These are phyloP conservation scores for Beauveria pseudobassiana DNA, from an alignment of 2,329 filamentous ascomycete species.

Conservation along the genomic window DNA sequence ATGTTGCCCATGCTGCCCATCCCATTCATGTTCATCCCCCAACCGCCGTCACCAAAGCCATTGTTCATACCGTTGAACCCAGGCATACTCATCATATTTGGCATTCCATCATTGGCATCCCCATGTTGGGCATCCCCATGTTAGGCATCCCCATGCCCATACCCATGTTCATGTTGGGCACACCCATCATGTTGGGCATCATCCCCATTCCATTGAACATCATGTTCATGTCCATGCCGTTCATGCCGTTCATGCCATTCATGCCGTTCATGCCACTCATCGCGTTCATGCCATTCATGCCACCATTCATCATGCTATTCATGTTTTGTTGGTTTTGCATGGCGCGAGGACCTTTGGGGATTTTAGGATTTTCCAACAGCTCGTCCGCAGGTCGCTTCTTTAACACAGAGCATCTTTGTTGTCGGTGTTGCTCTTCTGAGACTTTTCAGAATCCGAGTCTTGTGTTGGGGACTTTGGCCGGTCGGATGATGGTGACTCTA, in stretches of 20 bases:
- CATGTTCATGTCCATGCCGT: slow-evolving; percentile 23
- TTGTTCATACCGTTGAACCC: slow-evolving; percentile 17
- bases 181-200: slow-evolving; percentile 27
- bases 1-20: slow-evolving; percentile 16
- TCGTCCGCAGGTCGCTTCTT: slow-evolving; percentile 84
- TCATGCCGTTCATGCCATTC: slow-evolving; percentile 16
- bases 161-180: slow-evolving; percentile 26
- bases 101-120: slow-evolving; percentile 21
- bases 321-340: slow-evolving; percentile 52
- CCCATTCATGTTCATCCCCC: slow-evolving; percentile 15
- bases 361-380: slow-evolving; percentile 54
- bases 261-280: neutral
- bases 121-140: slow-evolving; percentile 28
- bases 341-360: slow-evolving; percentile 57
- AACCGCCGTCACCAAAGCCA: neutral
- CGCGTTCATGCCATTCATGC: slow-evolving; percentile 25
- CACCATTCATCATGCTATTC: slow-evolving; percentile 36
- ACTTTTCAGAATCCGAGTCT: slow-evolving; percentile 31
- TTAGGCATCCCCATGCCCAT: slow-evolving; percentile 27
- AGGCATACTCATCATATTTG: slow-evolving; percentile 18
- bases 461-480: slow-evolving; percentile 19
- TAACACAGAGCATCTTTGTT: slow-evolving; percentile 31
- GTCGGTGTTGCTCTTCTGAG: slow-evolving; percentile 21
- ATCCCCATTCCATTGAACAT: slow-evolving; percentile 18
- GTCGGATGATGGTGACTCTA: slow-evolving; percentile 18